Percentiles rank a stretch among this genome's conserved stretches.
Evolutionary conservation across 305 asterid genomes (phyloP).

Genomic region (Petunia hybrid): DNA sequence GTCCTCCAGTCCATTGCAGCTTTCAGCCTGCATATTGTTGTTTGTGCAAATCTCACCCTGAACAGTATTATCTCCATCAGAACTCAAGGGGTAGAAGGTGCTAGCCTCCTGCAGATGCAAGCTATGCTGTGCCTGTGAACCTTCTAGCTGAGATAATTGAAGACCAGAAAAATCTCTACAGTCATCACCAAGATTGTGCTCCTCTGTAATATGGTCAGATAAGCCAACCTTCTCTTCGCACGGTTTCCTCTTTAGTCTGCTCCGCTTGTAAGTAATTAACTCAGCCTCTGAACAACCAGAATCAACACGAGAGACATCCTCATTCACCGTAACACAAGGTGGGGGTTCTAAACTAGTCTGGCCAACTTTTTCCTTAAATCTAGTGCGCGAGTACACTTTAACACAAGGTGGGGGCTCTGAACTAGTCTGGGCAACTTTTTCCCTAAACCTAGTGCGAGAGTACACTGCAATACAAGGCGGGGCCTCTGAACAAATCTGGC

Average conservation of each 20-base stretch:
- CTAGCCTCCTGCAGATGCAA: conserved; percentile 25
- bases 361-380: conserved; percentile 40
- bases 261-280: conserved; percentile 50
- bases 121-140: conserved; percentile 31
- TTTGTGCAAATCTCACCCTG: conserved; percentile 34
- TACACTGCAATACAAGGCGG: conserved; percentile 34
- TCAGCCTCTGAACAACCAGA: conserved; percentile 32
- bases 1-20: conserved; percentile 40
- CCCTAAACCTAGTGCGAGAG: conserved; percentile 34
- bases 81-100: conserved; percentile 36
- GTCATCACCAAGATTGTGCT: conserved; percentile 41
- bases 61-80: conserved; percentile 37
- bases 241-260: conserved; percentile 54
- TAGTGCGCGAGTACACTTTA: conserved; percentile 26
- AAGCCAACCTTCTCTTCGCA: conserved; percentile 38
- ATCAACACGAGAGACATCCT: conserved; percentile 29
- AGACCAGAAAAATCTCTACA: conserved; percentile 35
- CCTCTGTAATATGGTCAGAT: conserved; percentile 36
- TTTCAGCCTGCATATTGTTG: conserved; percentile 40
- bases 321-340: conserved; percentile 35
- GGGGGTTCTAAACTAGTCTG: conserved; percentile 43
- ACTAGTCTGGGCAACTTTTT: conserved; percentile 38
- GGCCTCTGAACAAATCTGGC: conserved; percentile 41
- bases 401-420: conserved; percentile 42
- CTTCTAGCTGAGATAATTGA: conserved; percentile 42